These are phyloP conservation scores for Starmera caribaea DNA, from an alignment of 805 yeast species.

Conservation along the genomic window DNA sequence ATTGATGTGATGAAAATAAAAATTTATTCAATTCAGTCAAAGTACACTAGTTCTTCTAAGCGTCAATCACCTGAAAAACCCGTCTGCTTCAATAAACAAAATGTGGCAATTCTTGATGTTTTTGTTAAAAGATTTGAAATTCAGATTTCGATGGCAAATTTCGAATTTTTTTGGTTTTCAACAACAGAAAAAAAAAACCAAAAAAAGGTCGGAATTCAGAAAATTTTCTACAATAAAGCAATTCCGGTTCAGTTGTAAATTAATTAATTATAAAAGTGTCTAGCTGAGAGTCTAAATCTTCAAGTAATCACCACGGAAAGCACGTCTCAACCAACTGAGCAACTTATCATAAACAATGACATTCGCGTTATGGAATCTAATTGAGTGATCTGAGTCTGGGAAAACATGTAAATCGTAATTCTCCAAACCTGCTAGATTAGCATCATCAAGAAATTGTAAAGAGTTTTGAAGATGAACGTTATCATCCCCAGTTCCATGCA, in stretches of 20 bases:
- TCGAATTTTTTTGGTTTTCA: not conserved
- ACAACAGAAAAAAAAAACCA: no score
- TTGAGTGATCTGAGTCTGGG: constrained; percentile 75
- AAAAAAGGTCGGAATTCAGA: not conserved
- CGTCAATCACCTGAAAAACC: no score
- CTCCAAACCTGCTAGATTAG: constrained; percentile 66
- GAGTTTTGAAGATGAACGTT: constrained; percentile 94
- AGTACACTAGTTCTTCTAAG: no score
- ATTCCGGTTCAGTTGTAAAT: not conserved
- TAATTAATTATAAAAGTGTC: not conserved
- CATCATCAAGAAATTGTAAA: constrained; percentile 62
- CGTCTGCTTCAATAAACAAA: not conserved
- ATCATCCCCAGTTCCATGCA: constrained; percentile 98
- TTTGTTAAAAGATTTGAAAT: not conserved
- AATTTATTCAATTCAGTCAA: no score
- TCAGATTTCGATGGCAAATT: not conserved
- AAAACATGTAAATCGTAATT: constrained; percentile 74
- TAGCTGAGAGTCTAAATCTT: not conserved
- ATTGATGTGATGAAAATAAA: not conserved
- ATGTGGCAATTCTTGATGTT: not conserved
- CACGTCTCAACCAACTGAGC: constrained; percentile 52
- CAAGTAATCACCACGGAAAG: constrained; percentile 41
- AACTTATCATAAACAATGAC: constrained; percentile 61
- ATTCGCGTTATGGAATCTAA: constrained; percentile 64
- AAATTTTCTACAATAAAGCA: not conserved